Evolutionary conservation across 108 stramenopile species (phyloP).

Genomic region (Parietichytrium sp.): DNA sequence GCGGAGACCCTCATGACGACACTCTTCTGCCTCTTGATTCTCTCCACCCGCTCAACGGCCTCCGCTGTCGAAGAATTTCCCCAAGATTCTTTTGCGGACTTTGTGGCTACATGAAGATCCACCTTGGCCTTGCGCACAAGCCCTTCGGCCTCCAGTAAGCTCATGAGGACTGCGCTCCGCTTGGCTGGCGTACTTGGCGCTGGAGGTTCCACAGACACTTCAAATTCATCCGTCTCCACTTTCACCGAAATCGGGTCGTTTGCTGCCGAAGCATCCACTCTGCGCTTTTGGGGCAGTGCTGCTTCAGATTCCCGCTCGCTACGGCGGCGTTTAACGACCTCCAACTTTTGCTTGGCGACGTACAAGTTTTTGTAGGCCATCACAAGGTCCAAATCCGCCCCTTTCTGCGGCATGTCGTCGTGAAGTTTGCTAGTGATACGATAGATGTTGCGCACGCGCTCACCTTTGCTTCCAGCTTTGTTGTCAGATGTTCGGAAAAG

Average conservation of each 20-base stretch:
- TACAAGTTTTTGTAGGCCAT: background rate
- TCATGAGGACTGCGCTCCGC: background rate
- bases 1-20: background rate
- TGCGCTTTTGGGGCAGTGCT: background rate
- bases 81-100: background rate
- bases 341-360: background rate
- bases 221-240: no score
- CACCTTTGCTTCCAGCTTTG: background rate
- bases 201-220: background rate
- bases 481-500: background rate
- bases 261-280: background rate
- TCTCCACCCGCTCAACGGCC: background rate
- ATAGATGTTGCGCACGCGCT: background rate
- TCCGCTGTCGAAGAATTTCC: background rate
- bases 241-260: no score
- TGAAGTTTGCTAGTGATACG: background rate
- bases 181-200: background rate
- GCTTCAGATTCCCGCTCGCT: no score
- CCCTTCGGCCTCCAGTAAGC: background rate
- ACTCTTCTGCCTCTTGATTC: conserved; percentile 2
- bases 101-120: background rate
- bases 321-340: no score
- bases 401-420: background rate
- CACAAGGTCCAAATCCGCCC: background rate
- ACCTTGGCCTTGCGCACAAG: background rate